A percentile compares a stretch with the other conserved stretches of the same genome.
Conservation (phyloP, 2,329 filamentous ascomycete species). For the Aspergillus latus region DNA sequence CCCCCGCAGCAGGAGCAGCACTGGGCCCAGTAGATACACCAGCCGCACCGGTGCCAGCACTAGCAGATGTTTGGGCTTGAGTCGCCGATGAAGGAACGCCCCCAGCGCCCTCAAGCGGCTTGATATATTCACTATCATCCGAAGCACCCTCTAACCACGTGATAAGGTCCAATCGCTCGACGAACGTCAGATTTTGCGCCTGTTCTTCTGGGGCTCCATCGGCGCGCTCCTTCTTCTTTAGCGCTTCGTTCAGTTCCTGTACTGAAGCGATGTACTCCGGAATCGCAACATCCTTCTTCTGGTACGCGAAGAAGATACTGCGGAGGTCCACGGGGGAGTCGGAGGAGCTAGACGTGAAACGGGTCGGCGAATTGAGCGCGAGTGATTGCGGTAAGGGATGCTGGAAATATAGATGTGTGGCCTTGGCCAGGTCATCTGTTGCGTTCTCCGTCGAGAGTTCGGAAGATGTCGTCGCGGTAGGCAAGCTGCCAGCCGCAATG, state of each 20-base stretch:
- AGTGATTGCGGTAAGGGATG: slow-evolving; percentile 61
- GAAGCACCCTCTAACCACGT: slow-evolving; percentile 90
- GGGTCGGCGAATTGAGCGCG: slow-evolving; percentile 71
- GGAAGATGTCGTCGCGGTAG: slow-evolving; percentile 71
- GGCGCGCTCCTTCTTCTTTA: slow-evolving; percentile 47
- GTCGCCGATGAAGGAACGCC: slow-evolving; percentile 38
- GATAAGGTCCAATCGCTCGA: slow-evolving; percentile 86
- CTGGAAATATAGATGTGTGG: slow-evolving; percentile 76
- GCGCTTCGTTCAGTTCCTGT: slow-evolving; percentile 74
- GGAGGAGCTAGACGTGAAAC: slow-evolving; percentile 75
- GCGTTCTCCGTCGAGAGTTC: slow-evolving; percentile 62
- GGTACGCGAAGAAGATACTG: slow-evolving; percentile 94
- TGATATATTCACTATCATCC: slow-evolving; percentile 91
- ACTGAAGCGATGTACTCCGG: slow-evolving; percentile 88
- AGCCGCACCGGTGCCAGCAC: slow-evolving; percentile 52
- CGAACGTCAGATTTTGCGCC: slow-evolving; percentile 86
- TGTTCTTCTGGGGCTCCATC: slow-evolving; percentile 49
- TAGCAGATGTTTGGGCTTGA: slow-evolving; percentile 47
- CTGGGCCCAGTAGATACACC: slow-evolving; percentile 37
- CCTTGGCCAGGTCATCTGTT: slow-evolving; percentile 65
- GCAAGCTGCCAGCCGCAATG: slow-evolving; percentile 68
- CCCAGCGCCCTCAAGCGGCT: slow-evolving; percentile 68
- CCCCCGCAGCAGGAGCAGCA: slow-evolving; percentile 26
- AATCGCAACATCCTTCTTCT: slow-evolving; percentile 85
- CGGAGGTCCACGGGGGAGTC: slow-evolving; percentile 76